phyloP scores from a whole-genome alignment of 2,329 filamentous ascomycete genomes.

The Diaporthe australafricana region DNA sequence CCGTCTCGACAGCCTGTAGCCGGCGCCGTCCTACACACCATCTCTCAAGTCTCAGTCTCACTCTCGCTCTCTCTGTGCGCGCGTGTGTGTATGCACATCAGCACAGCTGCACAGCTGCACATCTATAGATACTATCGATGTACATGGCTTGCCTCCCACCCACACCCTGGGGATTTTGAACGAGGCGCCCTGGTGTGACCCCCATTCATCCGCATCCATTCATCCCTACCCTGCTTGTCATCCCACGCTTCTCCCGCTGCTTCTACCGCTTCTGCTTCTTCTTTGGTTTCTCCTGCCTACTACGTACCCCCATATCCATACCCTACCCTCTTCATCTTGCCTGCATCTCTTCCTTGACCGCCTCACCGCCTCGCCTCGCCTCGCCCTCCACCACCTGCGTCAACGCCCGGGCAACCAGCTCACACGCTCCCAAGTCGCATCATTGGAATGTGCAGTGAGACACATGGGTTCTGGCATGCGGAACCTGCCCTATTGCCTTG shows the following conservation, averaged over 20 bases:
- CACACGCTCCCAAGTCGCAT: slow-evolving; percentile 22
- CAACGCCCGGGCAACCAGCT: slow-evolving; percentile 20
- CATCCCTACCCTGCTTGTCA: slow-evolving; percentile 28
- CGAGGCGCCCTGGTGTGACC: slow-evolving; percentile 13
- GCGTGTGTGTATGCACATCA: too few relatives aligned
- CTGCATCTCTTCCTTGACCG: slow-evolving; percentile 34
- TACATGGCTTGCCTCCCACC: background rate
- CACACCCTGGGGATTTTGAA: background rate
- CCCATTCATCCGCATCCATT: slow-evolving; percentile 1
- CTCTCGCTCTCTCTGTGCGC: too few relatives aligned
- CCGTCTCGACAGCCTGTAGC: slow-evolving; percentile 24
- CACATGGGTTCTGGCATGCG: slow-evolving; percentile 32
- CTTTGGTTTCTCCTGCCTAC: background rate
- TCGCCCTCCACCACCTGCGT: slow-evolving; percentile 34
- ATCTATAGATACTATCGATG: background rate
- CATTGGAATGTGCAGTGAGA: slow-evolving; percentile 37
- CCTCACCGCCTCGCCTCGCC: slow-evolving; percentile 38
- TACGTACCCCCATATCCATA: background rate
- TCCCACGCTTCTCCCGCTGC: slow-evolving; percentile 28
- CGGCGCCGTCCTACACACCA: slow-evolving; percentile 21
- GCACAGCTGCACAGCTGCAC: background rate
- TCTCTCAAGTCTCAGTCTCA: too few relatives aligned
- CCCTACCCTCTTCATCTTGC: slow-evolving; percentile 6
- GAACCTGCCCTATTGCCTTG: slow-evolving; percentile 24
- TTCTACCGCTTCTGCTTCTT: background rate